These are phyloP conservation scores for Ascochyta fabae DNA, from an alignment of 2,329 filamentous ascomycete genomes.

Conservation along the genomic window DNA sequence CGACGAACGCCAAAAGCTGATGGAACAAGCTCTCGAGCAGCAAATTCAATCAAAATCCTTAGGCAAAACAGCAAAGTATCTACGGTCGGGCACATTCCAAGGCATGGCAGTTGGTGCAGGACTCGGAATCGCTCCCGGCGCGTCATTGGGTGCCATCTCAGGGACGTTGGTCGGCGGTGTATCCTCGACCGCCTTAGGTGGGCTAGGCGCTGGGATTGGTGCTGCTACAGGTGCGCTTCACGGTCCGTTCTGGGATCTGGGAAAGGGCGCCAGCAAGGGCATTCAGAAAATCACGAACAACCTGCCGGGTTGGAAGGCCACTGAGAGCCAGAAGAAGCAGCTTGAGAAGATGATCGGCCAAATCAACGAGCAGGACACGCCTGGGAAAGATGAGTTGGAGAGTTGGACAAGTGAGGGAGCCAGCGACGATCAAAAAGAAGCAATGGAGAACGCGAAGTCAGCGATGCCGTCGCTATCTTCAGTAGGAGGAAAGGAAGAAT, in stretches of 20 bases:
- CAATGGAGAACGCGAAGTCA: conserved; percentile 17
- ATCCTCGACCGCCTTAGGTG: conserved; percentile 26
- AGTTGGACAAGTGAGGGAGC: conserved; percentile 20
- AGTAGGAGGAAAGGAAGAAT: background rate
- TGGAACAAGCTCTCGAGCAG: conserved; percentile 29
- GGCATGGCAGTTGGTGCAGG: conserved; percentile 33
- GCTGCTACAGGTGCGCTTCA: conserved; percentile 26
- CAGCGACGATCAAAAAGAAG: conserved; percentile 14
- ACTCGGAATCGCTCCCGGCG: conserved; percentile 29
- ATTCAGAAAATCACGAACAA: conserved; percentile 25
- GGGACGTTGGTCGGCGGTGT: conserved; percentile 31
- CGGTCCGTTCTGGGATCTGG: conserved; percentile 23
- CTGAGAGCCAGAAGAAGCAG: conserved; percentile 26
- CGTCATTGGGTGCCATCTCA: conserved; percentile 26
- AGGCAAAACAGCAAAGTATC: conserved; percentile 34
- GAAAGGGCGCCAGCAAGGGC: conserved; percentile 24
- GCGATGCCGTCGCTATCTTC: conserved; percentile 18
- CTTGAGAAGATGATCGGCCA: conserved; percentile 31
- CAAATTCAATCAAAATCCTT: conserved; percentile 33
- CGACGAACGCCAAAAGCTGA: conserved; percentile 29
- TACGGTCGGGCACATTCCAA: conserved; percentile 32
- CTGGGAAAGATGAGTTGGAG: conserved; percentile 24
- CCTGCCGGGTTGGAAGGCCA: conserved; percentile 25
- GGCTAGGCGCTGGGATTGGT: conserved; percentile 28
- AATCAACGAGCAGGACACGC: conserved; percentile 24